Evolutionary conservation across 1,284 basidiomycete genomes (phyloP), one percentile per base, ranked within the genome.

Genomic region (Fereydounia khargensis): DNA sequence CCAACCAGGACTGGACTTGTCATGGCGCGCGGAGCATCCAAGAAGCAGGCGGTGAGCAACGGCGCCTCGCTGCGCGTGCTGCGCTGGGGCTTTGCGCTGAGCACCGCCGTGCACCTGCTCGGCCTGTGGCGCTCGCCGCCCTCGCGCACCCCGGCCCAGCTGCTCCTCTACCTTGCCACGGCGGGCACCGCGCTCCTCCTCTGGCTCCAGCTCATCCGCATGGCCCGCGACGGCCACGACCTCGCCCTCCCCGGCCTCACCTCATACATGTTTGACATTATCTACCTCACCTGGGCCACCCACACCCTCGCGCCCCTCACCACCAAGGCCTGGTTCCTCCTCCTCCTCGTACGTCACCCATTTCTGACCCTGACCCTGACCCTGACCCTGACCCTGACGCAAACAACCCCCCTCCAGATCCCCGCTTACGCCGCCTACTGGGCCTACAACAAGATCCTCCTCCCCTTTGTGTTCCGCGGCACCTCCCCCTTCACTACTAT

Each of bases 221-320:
- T 27, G 25, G 25, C 25, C 8, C 8, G 25, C 8, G 8, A 27
- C 8, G 25, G 25, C 8, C 25, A 27, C 25, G 25, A 8, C 8
- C 25, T 27, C 25, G 25, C 8, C 25, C 25, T 8, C 8, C 25
- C 25, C 8, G 34, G 34, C 7, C 18, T 35, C 17, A 17, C 21
- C n/a, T 14, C 21, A n/a, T 76, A 77, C 65, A 72, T 77, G 66
- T 77, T 77, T 21, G 77, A 78, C 46, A 40, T 77, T 7, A 52
- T 78, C 46, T 78, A 77, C 42, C 62, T 78, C 8, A 77, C 76
- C 0, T 78, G 76, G 76, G 70, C 73, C 42, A 68, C 74, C 2
- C 76, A 77, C 38, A 41, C 76, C 30, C 41, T 56, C 18, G 68
- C 75, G 8, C 63, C 74, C 21, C 41, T 77, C 19, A 41, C 76